Conservation (phyloP, 2,329 filamentous ascomycete genomes). For the Sclerotinia glacialis region DNA sequence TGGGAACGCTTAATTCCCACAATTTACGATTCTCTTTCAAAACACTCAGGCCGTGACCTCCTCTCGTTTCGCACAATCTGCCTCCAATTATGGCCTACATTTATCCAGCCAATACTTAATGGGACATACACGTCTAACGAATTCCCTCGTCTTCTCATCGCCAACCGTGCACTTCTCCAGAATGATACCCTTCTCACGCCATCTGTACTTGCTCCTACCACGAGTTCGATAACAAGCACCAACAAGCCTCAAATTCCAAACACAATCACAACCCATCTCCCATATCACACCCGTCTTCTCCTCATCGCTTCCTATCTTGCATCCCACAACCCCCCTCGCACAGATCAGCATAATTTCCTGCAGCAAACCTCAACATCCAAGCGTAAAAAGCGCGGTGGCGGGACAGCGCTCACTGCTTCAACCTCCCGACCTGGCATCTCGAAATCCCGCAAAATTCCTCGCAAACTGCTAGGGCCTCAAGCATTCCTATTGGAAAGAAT, state of each 20-base stretch:
- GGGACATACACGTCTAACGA: slow-evolving; percentile 70
- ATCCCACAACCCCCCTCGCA: slow-evolving; percentile 73
- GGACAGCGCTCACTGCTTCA: slow-evolving; percentile 42
- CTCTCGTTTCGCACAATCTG: slow-evolving; percentile 69
- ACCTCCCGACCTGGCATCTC: slow-evolving; percentile 37
- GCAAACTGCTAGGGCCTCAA: slow-evolving; percentile 73
- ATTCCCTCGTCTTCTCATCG: slow-evolving; percentile 78
- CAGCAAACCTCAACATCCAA: slow-evolving; percentile 40
- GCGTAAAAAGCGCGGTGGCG: slow-evolving; percentile 44
- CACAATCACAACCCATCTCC: slow-evolving; percentile 57
- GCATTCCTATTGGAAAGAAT: slow-evolving; percentile 76
- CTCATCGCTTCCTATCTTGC: slow-evolving; percentile 77
- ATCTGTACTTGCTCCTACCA: slow-evolving; percentile 49
- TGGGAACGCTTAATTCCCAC: slow-evolving; percentile 80
- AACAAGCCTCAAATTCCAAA: slow-evolving; percentile 24
- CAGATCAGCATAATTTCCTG: slow-evolving; percentile 73
- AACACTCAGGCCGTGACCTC: slow-evolving; percentile 76
- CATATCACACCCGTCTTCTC: slow-evolving; percentile 70
- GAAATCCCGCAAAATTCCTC: slow-evolving; percentile 69
- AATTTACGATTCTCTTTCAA: slow-evolving; percentile 82
- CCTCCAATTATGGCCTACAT: slow-evolving; percentile 76
- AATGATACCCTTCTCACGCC: slow-evolving; percentile 69
- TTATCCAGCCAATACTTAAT: slow-evolving; percentile 72
- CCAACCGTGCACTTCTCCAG: slow-evolving; percentile 66
- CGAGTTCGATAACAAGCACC: slow-evolving; percentile 25